Evolutionary conservation across 2,329 filamentous ascomycete genomes (phyloP).

Genomic region (Tolypocladium paradoxum): DNA sequence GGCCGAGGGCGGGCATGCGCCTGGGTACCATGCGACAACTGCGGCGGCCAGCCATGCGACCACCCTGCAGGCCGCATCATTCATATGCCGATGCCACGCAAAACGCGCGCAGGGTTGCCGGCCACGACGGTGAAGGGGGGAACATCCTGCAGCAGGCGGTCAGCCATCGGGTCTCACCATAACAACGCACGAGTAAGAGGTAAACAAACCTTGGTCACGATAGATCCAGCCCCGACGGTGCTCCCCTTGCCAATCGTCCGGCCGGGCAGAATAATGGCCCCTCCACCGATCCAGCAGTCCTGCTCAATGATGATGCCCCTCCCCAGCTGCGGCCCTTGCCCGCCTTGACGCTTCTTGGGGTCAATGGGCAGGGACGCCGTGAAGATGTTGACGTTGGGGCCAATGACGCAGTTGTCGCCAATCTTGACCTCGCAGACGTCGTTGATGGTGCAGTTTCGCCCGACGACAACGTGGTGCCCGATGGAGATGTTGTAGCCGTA

Average conservation of each 20-base stretch:
- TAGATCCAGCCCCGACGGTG: slow-evolving; percentile 71
- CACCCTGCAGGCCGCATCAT: slow-evolving; percentile 9
- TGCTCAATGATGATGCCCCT: slow-evolving; percentile 69
- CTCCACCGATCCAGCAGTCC: slow-evolving; percentile 74
- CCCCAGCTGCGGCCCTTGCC: slow-evolving; percentile 60
- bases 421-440: slow-evolving; percentile 80
- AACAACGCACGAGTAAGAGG: not conserved
- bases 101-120: slow-evolving; percentile 56
- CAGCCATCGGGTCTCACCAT: not conserved
- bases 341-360: slow-evolving; percentile 61
- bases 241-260: slow-evolving; percentile 70
- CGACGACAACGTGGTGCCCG: slow-evolving; percentile 74
- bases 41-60: slow-evolving; percentile 3
- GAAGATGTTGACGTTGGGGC: slow-evolving; percentile 78
- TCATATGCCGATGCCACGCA: slow-evolving; percentile 27
- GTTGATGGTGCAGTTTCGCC: slow-evolving; percentile 72
- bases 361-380: slow-evolving; percentile 65
- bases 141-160: slow-evolving; percentile 36
- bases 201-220: slow-evolving; percentile 62
- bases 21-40: slow-evolving; percentile 19
- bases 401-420: slow-evolving; percentile 65
- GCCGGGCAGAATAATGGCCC: slow-evolving; percentile 66
- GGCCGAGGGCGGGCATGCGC: not conserved
- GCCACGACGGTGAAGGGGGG: slow-evolving; percentile 58
- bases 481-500: slow-evolving; percentile 94